phyloP scores from a whole-genome alignment of 1,284 basidiomycete species.

The Hemileia vastatrix region DNA sequence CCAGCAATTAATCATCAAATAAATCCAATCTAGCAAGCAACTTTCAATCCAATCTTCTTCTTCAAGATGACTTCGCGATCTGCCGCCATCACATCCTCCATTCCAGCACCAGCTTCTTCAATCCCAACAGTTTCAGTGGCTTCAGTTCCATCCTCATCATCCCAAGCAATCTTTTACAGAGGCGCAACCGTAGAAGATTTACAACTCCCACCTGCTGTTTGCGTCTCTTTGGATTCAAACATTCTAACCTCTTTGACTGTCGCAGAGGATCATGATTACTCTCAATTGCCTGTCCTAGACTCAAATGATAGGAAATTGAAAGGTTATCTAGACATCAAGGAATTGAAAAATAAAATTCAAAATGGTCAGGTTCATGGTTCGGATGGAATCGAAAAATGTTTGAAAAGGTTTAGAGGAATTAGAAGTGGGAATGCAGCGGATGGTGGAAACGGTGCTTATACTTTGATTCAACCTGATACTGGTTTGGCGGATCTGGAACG shows the following conservation, averaged over 20 bases:
- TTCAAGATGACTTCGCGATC: background rate
- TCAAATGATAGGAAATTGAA: slow-evolving; percentile 31
- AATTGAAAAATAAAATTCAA: slow-evolving; percentile 29
- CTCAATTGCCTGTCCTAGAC: slow-evolving; percentile 34
- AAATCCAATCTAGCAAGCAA: slow-evolving; percentile 15
- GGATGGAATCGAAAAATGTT: slow-evolving; percentile 28
- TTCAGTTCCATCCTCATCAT: slow-evolving; percentile 5
- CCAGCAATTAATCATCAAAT: slow-evolving; percentile 13
- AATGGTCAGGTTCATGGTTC: slow-evolving; percentile 26
- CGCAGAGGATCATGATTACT: slow-evolving; percentile 39
- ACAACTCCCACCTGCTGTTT: slow-evolving; percentile 37
- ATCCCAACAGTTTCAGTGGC: background rate
- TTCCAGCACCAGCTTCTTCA: background rate
- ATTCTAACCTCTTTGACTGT: slow-evolving; percentile 30
- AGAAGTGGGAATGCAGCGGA: slow-evolving; percentile 6
- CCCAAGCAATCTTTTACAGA: slow-evolving; percentile 32
- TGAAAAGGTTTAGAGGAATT: slow-evolving; percentile 33
- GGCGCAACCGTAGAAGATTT: slow-evolving; percentile 38
- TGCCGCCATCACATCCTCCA: background rate
- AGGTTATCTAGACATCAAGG: slow-evolving; percentile 38
- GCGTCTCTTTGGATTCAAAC: slow-evolving; percentile 29
- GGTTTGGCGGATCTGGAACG: slow-evolving; percentile 38
- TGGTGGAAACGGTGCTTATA: slow-evolving; percentile 27
- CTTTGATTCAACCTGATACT: slow-evolving; percentile 37
- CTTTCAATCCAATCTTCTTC: background rate